These are phyloP conservation scores for Psilocybe cyanescens DNA, from an alignment of 768 basidiomycete genomes.

Conservation along the genomic window DNA sequence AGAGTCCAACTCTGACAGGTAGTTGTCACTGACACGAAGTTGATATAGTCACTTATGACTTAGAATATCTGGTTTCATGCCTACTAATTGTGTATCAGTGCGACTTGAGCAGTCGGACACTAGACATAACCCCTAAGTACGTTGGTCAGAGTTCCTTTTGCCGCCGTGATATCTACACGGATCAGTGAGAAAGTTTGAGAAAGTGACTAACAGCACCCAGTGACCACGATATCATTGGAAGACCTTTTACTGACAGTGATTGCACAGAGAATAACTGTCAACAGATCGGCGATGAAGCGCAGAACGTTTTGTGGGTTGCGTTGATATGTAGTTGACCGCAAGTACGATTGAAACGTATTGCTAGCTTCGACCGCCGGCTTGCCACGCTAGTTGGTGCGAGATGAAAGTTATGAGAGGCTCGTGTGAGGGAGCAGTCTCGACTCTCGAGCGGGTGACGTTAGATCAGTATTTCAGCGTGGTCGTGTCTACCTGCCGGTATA, in stretches of 20 bases:
- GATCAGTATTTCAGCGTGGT: not conserved
- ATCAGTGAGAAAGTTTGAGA: not conserved
- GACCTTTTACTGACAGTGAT: not conserved
- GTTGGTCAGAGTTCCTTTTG: not conserved
- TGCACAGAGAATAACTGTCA: not conserved
- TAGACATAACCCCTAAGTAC: not conserved
- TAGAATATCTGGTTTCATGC: not conserved
- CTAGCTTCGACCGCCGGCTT: conserved; percentile 11
- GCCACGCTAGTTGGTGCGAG: conserved; percentile 1
- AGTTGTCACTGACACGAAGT: not conserved
- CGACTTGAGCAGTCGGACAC: not conserved
- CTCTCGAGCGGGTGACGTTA: not conserved
- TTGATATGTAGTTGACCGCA: too few species aligned
- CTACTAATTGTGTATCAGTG: not conserved
- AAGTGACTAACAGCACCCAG: not conserved
- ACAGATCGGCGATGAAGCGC: conserved; percentile 1
- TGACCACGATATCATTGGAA: not conserved
- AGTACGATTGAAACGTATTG: not conserved
- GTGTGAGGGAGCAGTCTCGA: conserved; percentile 1
- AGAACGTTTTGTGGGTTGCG: not conserved
- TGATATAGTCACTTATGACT: not conserved
- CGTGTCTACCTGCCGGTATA: not conserved
- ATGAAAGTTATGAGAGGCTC: not conserved
- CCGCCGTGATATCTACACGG: not conserved
- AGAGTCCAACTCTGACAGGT: not conserved